These are phyloP conservation scores for Kluyveromyces marxianus DNA, from an alignment of 1,139 yeast genomes.

Conservation along the genomic window DNA sequence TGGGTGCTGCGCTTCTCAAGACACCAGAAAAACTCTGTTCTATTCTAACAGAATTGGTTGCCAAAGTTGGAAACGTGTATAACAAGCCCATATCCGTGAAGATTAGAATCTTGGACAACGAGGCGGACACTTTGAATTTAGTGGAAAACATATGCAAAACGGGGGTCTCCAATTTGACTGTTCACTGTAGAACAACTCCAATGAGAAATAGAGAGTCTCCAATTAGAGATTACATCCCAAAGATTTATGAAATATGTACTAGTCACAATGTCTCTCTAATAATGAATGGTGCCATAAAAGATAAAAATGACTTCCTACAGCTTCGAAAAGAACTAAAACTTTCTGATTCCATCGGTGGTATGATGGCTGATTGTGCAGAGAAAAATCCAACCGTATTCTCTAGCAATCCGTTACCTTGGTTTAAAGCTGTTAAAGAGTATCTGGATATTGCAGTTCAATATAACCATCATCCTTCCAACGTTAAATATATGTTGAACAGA, in stretches of 20 bases:
- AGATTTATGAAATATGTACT: slow-evolving; percentile 55
- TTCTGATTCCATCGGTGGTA: slow-evolving; percentile 59
- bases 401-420: slow-evolving; percentile 47
- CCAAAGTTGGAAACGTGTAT: slow-evolving; percentile 70
- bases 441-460: slow-evolving; percentile 44
- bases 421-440: slow-evolving; percentile 47
- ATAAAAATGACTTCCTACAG: slow-evolving; percentile 46
- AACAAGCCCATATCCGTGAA: slow-evolving; percentile 83
- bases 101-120: slow-evolving; percentile 63
- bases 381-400: slow-evolving; percentile 72
- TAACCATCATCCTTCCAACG: slow-evolving; percentile 59
- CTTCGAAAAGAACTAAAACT: slow-evolving; percentile 45
- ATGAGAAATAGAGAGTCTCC: slow-evolving; percentile 90
- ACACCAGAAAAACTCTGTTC: slow-evolving; percentile 73
- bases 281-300: slow-evolving; percentile 70
- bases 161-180: slow-evolving; percentile 76
- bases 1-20: slow-evolving; percentile 88
- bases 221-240: slow-evolving; percentile 53
- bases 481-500: slow-evolving; percentile 72
- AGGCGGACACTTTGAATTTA: slow-evolving; percentile 52
- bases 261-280: slow-evolving; percentile 62
- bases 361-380: slow-evolving; percentile 93
- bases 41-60: slow-evolving; percentile 61
- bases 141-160: slow-evolving; percentile 63
- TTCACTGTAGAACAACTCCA: slow-evolving; percentile 82